Evolutionary conservation across 1,284 basidiomycete genomes (phyloP).

Genomic region (Testicularia cyperi): DNA sequence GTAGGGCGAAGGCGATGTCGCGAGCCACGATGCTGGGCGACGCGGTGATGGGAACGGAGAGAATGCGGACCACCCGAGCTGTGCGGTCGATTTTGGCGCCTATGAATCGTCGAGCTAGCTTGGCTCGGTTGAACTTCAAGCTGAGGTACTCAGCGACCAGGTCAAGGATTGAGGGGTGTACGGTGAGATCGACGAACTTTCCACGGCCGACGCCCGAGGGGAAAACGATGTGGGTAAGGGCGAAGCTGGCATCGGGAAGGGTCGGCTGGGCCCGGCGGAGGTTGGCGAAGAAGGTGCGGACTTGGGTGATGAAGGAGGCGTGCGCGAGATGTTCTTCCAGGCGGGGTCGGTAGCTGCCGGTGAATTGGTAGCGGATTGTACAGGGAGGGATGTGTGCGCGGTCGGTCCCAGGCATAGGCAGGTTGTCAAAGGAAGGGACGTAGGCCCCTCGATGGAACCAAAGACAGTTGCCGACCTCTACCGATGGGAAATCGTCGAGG

Average conservation of each 20-base stretch:
- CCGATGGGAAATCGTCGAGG: too few species aligned
- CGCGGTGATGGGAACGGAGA: background rate
- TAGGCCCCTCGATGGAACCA: too few species aligned
- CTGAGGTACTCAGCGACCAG: background rate
- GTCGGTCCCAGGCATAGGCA: background rate
- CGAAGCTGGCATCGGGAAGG: too few species aligned
- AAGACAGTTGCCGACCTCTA: too few species aligned
- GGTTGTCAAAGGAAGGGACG: background rate
- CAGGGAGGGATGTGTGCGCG: background rate
- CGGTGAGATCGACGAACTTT: background rate
- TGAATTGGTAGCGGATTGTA: slow-evolving; percentile 1
- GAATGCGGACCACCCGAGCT: background rate
- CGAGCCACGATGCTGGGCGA: background rate
- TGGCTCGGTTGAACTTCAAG: background rate
- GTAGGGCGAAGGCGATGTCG: background rate
- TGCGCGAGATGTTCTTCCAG: background rate
- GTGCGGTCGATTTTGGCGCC: background rate
- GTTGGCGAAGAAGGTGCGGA: background rate
- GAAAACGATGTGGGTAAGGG: background rate
- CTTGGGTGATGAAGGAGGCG: background rate
- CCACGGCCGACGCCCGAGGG: background rate
- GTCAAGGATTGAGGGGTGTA: background rate
- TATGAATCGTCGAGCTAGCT: background rate
- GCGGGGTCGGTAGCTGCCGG: background rate
- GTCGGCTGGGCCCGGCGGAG: too few species aligned